Percentiles rank a stretch among this genome's conserved stretches.
phyloP scores from a whole-genome alignment of 805 yeast species.

The Cyberlindnera americana region DNA sequence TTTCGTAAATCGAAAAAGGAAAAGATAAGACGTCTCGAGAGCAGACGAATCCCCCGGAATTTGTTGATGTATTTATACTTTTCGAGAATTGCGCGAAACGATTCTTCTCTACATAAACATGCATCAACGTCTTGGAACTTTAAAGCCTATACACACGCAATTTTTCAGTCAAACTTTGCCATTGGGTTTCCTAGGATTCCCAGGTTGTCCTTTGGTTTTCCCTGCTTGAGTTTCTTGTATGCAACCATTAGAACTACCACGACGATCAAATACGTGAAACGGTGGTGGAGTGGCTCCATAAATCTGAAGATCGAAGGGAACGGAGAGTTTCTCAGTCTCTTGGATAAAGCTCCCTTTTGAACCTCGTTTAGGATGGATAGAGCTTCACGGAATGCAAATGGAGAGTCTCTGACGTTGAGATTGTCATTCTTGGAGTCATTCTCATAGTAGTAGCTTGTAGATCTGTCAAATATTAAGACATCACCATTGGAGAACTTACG shows the following conservation, averaged over 20 bases:
- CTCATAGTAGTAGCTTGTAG: conserved; percentile 35
- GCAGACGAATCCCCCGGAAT: too few relatives aligned
- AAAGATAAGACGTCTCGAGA: not conserved
- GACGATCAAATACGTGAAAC: conserved; percentile 36
- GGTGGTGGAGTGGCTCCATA: conserved; percentile 42
- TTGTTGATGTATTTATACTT: too few relatives aligned
- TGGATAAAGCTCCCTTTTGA: conserved; percentile 18
- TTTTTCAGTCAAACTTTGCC: conserved; percentile 14
- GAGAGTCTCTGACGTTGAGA: conserved; percentile 13
- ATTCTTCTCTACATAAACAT: too few relatives aligned
- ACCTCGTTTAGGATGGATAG: conserved; percentile 8
- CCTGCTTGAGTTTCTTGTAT: too few relatives aligned
- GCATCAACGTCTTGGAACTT: too few relatives aligned
- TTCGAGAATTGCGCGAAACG: too few relatives aligned
- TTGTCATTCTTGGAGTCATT: conserved; percentile 33
- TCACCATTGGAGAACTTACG: conserved; percentile 48
- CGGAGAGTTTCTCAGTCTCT: conserved; percentile 42
- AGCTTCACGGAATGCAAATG: conserved; percentile 11
- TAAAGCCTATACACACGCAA: too few relatives aligned
- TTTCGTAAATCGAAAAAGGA: not conserved
- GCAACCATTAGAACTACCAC: conserved; percentile 1
- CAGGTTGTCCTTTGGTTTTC: conserved; percentile 9
- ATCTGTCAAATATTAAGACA: conserved; percentile 45
- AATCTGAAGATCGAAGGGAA: conserved; percentile 35
- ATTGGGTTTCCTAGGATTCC: conserved; percentile 17